phyloP scores from a whole-genome alignment of 1,139 yeast genomes.

The Suhomyces bribrorum region DNA sequence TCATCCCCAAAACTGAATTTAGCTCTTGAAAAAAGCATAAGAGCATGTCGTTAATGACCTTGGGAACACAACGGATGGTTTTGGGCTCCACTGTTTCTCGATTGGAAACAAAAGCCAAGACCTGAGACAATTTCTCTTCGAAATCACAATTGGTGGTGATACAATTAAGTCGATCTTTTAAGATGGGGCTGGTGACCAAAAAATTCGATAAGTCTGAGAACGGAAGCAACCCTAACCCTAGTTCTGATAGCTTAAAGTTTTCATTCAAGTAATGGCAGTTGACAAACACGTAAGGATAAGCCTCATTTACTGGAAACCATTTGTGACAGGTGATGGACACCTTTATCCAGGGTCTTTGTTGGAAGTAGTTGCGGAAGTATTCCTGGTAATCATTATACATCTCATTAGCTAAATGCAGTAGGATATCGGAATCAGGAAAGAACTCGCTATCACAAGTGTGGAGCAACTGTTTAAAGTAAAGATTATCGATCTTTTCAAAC shows the following conservation, averaged over 20 bases:
- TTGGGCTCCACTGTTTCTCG: conserved; percentile 15
- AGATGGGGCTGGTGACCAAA: conserved; percentile 14
- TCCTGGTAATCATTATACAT: conserved; percentile 22
- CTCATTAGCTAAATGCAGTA: conserved; percentile 21
- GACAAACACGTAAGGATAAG: conserved; percentile 20
- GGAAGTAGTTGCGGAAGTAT: conserved; percentile 22
- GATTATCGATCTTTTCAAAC: conserved; percentile 19
- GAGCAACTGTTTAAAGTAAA: conserved; percentile 18
- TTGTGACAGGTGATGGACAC: conserved; percentile 25
- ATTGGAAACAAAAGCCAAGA: conserved; percentile 19
- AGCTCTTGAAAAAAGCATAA: conserved; percentile 16
- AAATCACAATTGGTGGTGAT: conserved; percentile 25
- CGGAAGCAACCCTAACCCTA: conserved; percentile 25
- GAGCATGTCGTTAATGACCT: conserved; percentile 16
- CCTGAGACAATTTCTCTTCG: conserved; percentile 19
- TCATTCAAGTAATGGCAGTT: conserved; percentile 23
- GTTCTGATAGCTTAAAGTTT: conserved; percentile 19
- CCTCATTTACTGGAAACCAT: conserved; percentile 20
- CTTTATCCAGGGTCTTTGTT: conserved; percentile 12
- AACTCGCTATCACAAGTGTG: conserved; percentile 12
- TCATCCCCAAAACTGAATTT: conserved; percentile 2
- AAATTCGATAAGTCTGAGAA: conserved; percentile 14
- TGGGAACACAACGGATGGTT: conserved; percentile 23
- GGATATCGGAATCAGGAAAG: conserved; percentile 21
- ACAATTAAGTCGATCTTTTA: conserved; percentile 16